Base-by-base conservation (phyloP, 2,329 filamentous ascomycete genomes). In the Fusarium floridanum region DNA sequence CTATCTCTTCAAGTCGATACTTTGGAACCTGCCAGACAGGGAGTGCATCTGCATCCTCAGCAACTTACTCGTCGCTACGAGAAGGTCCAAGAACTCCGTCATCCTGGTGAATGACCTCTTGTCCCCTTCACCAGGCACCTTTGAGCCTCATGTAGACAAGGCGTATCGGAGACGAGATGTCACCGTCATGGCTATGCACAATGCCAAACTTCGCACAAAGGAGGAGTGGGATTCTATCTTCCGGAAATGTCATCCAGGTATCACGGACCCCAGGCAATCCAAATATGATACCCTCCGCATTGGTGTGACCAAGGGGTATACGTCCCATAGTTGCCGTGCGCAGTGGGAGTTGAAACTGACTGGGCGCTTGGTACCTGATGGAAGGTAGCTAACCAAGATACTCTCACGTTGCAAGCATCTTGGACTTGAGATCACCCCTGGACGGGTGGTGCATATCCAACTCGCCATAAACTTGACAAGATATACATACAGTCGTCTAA, bases 21-120 rank as follows among this genome's bases (percentile, higher is more conserved):
- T 76, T 10, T 76, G 73, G 73, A 74, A 71, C 48, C 24, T 73
- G 5, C 29, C 73, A 8, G 70, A 74, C 11, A n/a, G 69, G 2
- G 72, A 74, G 2, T 71, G 67, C 43, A 43, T 66, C 14, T 17
- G 7, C 1, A 32, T 73, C 17, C 32, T 76, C n/a, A 43, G 85
- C 83, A 50, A 82, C 79, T 1, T 83, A 70, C 59, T 83, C 77
- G 2, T 62, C 80, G 65, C 70, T 80, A 76, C 72, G n/a, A 27
- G 61, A 3, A 45, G 27, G 12, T 56, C 62, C 5, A 64, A 64
- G 27, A 37, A 48, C 3, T 70, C 61, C 1, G 12, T 61, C 11
- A 53, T 76, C 6, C 16, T 76, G 1, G n/a, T 76, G 24, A 76
- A 76, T 29, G 73, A 76, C 27, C 72, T 76, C 16, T 17, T 74